phyloP scores from a whole-genome alignment of 2,329 filamentous ascomycete species.

The Cryphonectria parasitica region DNA sequence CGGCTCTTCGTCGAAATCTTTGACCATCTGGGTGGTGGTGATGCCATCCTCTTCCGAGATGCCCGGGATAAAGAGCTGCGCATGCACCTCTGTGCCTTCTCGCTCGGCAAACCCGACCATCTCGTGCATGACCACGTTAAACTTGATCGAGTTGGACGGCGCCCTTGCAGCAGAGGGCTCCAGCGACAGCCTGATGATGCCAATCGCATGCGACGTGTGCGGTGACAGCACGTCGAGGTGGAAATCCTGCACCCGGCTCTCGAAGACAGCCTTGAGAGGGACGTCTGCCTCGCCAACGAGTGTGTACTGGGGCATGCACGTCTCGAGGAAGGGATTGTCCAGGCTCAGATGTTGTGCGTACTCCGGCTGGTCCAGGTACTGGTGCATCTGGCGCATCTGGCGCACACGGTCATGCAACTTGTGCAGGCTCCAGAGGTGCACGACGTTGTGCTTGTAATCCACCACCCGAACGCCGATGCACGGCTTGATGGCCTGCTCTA shows the following conservation, averaged over 20 bases:
- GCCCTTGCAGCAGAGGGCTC: conserved; percentile 94
- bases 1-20: conserved; percentile 88
- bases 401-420: conserved; percentile 87
- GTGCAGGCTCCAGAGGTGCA: conserved; percentile 92
- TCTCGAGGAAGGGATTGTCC: conserved; percentile 90
- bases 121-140: conserved; percentile 98
- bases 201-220: conserved; percentile 87
- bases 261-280: conserved; percentile 88
- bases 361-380: conserved; percentile 93
- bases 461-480: conserved; percentile 89
- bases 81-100: conserved; percentile 94
- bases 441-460: conserved; percentile 83
- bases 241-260: conserved; percentile 93
- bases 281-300: conserved; percentile 92
- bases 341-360: conserved; percentile 91
- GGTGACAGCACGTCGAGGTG: conserved; percentile 88
- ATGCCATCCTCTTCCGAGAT: conserved; percentile 88
- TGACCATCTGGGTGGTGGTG: conserved; percentile 93
- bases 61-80: conserved; percentile 93
- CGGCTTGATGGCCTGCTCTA: conserved; percentile 83
- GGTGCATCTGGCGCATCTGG: conserved; percentile 94
- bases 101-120: conserved; percentile 92
- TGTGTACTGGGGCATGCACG: conserved; percentile 89
- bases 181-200: conserved; percentile 86
- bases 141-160: conserved; percentile 90